Conservation (phyloP, 495 filamentous ascomycete species). For the Penicillium goetzii region DNA sequence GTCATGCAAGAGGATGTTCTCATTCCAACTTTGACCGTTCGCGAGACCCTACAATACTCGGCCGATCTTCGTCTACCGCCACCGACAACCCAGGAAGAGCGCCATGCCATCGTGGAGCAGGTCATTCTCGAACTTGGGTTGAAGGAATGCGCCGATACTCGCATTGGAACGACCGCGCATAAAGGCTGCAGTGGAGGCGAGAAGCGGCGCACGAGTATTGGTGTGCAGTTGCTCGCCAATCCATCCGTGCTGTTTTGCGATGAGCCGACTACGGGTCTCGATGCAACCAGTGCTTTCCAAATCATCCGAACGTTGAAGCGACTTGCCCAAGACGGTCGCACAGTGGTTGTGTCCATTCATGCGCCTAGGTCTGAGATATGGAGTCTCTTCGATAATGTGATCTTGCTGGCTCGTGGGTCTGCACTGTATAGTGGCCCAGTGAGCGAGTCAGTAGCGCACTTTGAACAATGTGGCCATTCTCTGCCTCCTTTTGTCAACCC, state of each 20-base stretch:
- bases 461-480: conserved; percentile 55
- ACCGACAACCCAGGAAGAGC: conserved; percentile 59
- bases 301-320: conserved; percentile 68
- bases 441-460: conserved; percentile 59
- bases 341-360: conserved; percentile 73
- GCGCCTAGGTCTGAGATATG: conserved; percentile 77
- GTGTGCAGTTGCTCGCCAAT: conserved; percentile 74
- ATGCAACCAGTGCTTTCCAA: conserved; percentile 76
- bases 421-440: conserved; percentile 65
- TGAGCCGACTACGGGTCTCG: conserved; percentile 75
- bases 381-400: conserved; percentile 69
- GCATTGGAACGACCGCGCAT: conserved; percentile 67
- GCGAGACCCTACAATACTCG: conserved; percentile 71
- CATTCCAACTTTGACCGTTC: conserved; percentile 69
- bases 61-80: conserved; percentile 70
- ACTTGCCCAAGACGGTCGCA: conserved; percentile 67
- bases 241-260: conserved; percentile 76
- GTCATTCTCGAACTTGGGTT: conserved; percentile 73
- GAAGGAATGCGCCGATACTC: conserved; percentile 73
- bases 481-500: conserved; percentile 73
- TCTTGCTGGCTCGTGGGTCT: conserved; percentile 64
- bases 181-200: conserved; percentile 78
- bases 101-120: conserved; percentile 65
- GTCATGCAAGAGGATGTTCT: conserved; percentile 79
- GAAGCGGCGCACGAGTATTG: conserved; percentile 72